Conservation (phyloP, 1,284 basidiomycete species). For the Amylostereum chailletii region DNA sequence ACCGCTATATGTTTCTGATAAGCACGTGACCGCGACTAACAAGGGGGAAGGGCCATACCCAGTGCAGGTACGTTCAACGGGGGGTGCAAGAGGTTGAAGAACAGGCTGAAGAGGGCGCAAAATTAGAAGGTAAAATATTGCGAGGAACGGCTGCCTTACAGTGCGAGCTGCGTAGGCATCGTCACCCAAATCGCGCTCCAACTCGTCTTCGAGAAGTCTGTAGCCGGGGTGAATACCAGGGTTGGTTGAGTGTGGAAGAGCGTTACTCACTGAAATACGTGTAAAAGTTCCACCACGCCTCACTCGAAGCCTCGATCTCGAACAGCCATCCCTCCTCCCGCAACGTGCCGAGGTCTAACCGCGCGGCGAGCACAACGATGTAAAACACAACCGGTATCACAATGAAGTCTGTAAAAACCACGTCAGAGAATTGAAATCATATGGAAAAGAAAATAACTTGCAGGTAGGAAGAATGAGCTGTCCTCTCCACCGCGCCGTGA, state of each 20-base stretch:
- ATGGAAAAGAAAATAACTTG: conserved; percentile 27
- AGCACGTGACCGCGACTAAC: not conserved
- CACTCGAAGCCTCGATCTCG: conserved; percentile 54
- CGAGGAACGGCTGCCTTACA: conserved; percentile 36
- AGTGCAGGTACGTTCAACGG: conserved; percentile 91
- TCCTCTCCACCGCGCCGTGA: conserved; percentile 78
- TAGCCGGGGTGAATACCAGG: not conserved
- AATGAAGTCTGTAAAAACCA: conserved; percentile 61
- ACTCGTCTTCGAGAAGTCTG: conserved; percentile 55
- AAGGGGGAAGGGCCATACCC: conserved; percentile 31
- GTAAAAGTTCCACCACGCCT: conserved; percentile 81
- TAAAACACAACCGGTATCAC: conserved; percentile 84
- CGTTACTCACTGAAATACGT: conserved; percentile 55
- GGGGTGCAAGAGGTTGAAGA: conserved; percentile 92
- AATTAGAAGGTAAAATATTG: no score
- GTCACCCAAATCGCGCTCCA: conserved; percentile 67
- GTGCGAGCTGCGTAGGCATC: conserved; percentile 74
- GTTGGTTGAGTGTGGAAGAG: not conserved
- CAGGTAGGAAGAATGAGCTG: conserved; percentile 90
- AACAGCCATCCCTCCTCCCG: conserved; percentile 84
- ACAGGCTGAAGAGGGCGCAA: conserved; percentile 37
- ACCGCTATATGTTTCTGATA: conserved; percentile 44
- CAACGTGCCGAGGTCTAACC: conserved; percentile 55
- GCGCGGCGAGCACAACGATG: conserved; percentile 57
- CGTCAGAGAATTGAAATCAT: not conserved